phyloP scores from a whole-genome alignment of 768 basidiomycete genomes.

The Coprinopsis strossmayeri region DNA sequence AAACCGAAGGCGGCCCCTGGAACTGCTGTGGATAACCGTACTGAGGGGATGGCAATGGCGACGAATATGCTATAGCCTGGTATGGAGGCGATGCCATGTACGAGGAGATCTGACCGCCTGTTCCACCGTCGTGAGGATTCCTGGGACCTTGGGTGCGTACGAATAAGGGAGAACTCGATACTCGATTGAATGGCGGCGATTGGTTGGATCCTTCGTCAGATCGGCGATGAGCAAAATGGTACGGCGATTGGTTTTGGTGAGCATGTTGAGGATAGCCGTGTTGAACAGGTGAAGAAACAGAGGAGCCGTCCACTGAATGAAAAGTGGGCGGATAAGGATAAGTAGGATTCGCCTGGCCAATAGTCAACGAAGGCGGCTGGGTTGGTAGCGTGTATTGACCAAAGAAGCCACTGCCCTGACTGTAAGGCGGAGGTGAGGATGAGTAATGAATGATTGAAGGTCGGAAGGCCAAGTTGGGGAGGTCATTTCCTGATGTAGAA shows the following conservation, averaged over 20 bases:
- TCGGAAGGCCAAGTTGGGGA: background rate
- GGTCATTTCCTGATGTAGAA: background rate
- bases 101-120: conserved; percentile 10
- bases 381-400: background rate
- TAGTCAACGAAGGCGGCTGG: background rate
- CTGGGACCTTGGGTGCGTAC: background rate
- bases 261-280: background rate
- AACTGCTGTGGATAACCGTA: conserved; percentile 32
- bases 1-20: conserved; percentile 27
- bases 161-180: background rate
- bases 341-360: background rate
- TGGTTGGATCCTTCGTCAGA: background rate
- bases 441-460: background rate
- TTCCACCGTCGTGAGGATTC: background rate
- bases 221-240: background rate
- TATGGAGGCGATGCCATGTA: conserved; percentile 8
- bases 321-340: background rate
- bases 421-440: background rate
- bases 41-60: conserved; percentile 22
- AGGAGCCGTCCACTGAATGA: no score
- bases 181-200: background rate
- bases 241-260: background rate
- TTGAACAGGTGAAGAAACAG: no score
- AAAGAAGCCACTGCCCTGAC: background rate
- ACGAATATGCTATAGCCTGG: conserved; percentile 17